Conservation (phyloP, 1,139 yeast species). For the Arxiozyma bovina region DNA sequence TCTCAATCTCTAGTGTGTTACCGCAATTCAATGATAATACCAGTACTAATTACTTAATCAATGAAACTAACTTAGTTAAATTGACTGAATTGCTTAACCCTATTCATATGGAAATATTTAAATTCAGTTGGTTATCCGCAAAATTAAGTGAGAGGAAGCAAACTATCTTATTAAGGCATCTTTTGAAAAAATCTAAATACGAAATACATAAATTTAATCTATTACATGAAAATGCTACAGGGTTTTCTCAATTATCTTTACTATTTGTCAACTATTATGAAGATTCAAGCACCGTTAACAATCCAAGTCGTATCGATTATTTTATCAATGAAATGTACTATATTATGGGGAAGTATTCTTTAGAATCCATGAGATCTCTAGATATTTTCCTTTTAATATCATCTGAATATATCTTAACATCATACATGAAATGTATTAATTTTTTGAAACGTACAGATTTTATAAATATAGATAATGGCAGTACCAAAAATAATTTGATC, state of each 20-base stretch:
- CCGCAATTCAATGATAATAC: slow-evolving; percentile 6
- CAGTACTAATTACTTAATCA: slow-evolving; percentile 11
- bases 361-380: slow-evolving; percentile 69
- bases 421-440: slow-evolving; percentile 40
- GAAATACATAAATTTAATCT: slow-evolving; percentile 68
- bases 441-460: slow-evolving; percentile 48
- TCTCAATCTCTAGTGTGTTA: slow-evolving; percentile 14
- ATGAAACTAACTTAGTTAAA: slow-evolving; percentile 9
- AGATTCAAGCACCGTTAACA: slow-evolving; percentile 34
- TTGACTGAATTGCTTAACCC: slow-evolving; percentile 10
- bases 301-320: slow-evolving; percentile 35
- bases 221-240: slow-evolving; percentile 72
- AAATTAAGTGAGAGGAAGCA: slow-evolving; percentile 19
- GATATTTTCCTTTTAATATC: slow-evolving; percentile 52
- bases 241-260: slow-evolving; percentile 59
- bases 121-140: slow-evolving; percentile 21
- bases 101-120: slow-evolving; percentile 18
- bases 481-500: slow-evolving; percentile 31
- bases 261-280: slow-evolving; percentile 42
- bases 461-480: slow-evolving; percentile 48
- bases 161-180: slow-evolving; percentile 16
- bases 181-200: slow-evolving; percentile 35
- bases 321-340: slow-evolving; percentile 47
- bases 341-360: slow-evolving; percentile 64
- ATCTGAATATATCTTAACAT: slow-evolving; percentile 38